Evolutionary conservation across 2,329 filamentous ascomycete genomes (phyloP).

Genomic region (Cyanodermella asteris): DNA sequence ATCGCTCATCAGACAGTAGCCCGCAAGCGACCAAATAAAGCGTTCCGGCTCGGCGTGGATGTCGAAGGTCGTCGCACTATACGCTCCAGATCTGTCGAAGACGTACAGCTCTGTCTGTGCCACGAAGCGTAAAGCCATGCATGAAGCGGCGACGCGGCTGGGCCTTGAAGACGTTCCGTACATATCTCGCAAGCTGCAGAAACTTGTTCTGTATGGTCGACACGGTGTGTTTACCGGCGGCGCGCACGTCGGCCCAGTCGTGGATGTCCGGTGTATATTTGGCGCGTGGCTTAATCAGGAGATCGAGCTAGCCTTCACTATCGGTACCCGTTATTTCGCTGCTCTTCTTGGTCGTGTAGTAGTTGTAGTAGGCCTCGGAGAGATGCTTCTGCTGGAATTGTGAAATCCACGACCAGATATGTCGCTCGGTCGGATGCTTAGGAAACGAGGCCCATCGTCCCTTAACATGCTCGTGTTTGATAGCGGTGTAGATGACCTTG

Average conservation of each 20-base stretch:
- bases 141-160: constrained; percentile 14
- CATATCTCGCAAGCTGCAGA: constrained; percentile 10
- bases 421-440: no score
- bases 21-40: constrained; percentile 11
- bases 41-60: constrained; percentile 12
- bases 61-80: constrained; percentile 13
- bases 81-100: constrained; percentile 15
- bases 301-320: constrained; percentile 5
- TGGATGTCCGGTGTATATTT: no score
- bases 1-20: constrained; percentile 14
- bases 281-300: no score
- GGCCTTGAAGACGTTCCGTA: constrained; percentile 11
- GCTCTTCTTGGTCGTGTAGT: constrained; percentile 3
- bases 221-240: constrained; percentile 7
- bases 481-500: constrained; percentile 2
- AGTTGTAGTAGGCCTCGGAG: constrained; percentile 3
- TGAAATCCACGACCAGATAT: no score
- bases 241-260: constrained; percentile 8
- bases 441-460: constrained; percentile 3
- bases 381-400: constrained; percentile 6
- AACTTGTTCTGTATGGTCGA: constrained; percentile 16
- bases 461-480: constrained; percentile 3
- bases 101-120: constrained; percentile 13
- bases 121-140: constrained; percentile 12
- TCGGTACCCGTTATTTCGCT: constrained; percentile 5